Conservation (phyloP, 495 filamentous ascomycete species). For the Neurospora tetraspora region DNA sequence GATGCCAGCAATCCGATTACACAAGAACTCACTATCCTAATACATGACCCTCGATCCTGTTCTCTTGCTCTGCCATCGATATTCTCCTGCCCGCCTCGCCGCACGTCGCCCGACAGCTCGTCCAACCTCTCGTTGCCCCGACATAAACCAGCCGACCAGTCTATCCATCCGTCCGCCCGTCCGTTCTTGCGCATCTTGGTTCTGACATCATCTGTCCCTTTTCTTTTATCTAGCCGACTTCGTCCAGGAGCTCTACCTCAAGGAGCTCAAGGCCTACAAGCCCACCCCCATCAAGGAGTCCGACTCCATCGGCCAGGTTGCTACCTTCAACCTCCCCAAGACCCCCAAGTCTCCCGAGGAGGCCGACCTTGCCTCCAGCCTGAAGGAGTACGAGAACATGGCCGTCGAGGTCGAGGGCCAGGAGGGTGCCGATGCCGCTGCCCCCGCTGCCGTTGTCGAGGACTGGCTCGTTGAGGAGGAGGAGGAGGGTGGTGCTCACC, state of each 20-base stretch:
- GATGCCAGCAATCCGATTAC: neutral
- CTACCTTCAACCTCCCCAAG: constrained; percentile 71
- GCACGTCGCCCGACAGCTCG: neutral
- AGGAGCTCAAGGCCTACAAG: constrained; percentile 91
- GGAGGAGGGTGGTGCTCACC: constrained; percentile 30
- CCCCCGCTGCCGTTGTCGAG: constrained; percentile 30
- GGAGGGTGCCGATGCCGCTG: constrained; percentile 31
- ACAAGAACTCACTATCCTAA: neutral
- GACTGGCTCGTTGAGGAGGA: constrained; percentile 42
- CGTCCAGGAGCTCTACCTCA: constrained; percentile 94
- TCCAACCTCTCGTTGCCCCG: neutral
- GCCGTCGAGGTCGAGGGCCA: constrained; percentile 92
- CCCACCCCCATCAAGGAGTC: constrained; percentile 67
- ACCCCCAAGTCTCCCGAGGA: constrained; percentile 83
- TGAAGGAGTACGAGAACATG: constrained; percentile 88
- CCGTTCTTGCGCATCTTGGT: neutral
- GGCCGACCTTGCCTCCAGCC: constrained; percentile 74
- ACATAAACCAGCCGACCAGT: neutral
- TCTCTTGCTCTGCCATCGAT: neutral
- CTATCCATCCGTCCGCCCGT: neutral
- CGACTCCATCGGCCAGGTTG: constrained; percentile 84
- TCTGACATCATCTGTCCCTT: constrained; percentile 9
- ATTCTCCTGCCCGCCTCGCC: neutral
- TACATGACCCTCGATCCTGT: neutral
- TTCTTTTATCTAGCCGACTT: constrained; percentile 59